Evolutionary conservation across 768 basidiomycete genomes (phyloP).

Genomic region (Asterophora lycoperdoides): DNA sequence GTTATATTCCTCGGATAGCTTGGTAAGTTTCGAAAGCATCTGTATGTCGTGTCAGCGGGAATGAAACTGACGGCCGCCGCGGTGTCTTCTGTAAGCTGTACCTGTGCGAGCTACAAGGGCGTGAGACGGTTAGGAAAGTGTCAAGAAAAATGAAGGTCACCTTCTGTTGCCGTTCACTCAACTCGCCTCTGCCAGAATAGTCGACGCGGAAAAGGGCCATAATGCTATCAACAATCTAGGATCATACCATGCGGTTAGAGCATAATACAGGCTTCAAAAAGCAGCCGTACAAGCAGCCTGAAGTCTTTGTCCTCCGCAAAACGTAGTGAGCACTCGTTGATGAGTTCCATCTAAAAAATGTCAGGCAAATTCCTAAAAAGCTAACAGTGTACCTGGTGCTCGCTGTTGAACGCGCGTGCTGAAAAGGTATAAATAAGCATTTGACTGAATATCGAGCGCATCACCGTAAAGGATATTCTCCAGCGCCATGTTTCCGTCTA

Average conservation of each 20-base stretch:
- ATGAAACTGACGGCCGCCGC: neutral
- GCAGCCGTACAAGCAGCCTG: conserved; percentile 50
- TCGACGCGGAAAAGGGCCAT: conserved; percentile 97
- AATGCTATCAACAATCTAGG: conserved; percentile 89
- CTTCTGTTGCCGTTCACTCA: conserved; percentile 93
- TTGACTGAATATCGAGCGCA: conserved; percentile 1
- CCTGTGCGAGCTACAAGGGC: conserved; percentile 71
- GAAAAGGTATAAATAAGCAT: conserved; percentile 12
- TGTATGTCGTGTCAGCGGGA: conserved; percentile 21
- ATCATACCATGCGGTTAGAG: conserved; percentile 10
- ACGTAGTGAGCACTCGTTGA: conserved; percentile 82
- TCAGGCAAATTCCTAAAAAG: conserved; percentile 2
- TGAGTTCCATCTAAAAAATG: conserved; percentile 72
- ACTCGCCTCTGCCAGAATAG: conserved; percentile 88
- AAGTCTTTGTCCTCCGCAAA: conserved; percentile 90
- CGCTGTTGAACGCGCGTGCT: conserved; percentile 90
- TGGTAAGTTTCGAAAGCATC: conserved; percentile 90
- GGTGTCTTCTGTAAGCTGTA: conserved; percentile 17
- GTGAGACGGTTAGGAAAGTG: conserved; percentile 9
- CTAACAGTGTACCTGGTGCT: conserved; percentile 63
- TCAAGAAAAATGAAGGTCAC: conserved; percentile 26
- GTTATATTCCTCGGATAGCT: conserved; percentile 90
- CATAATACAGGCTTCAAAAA: neutral
- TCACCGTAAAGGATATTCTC: conserved; percentile 91
- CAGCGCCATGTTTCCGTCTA: conserved; percentile 81